Percentiles rank a stretch among this genome's conserved stretches.
Evolutionary conservation across 2,329 filamentous ascomycete genomes (phyloP).

Genomic region (Fusarium tanahbumbuense): DNA sequence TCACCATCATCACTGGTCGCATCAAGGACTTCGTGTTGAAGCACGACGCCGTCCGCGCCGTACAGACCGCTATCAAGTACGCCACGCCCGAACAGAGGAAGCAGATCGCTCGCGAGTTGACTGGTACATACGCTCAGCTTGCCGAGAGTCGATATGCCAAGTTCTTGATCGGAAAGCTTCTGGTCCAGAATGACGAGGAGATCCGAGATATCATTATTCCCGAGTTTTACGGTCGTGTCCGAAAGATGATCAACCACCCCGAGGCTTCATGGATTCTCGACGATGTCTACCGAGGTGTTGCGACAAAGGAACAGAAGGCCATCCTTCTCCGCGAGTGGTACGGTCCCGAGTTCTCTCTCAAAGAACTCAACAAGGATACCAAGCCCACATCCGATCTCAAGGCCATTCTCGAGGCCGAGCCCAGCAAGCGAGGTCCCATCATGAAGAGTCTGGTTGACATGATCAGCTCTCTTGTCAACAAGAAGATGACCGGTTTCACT

Average conservation of each 20-base stretch:
- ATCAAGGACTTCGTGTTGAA: slow-evolving; percentile 98
- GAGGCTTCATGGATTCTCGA: slow-evolving; percentile 98
- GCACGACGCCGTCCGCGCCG: slow-evolving; percentile 95
- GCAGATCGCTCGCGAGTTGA: slow-evolving; percentile 86
- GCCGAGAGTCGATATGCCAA: slow-evolving; percentile 98
- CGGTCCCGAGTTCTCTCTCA: slow-evolving; percentile 89
- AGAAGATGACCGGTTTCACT: slow-evolving; percentile 96
- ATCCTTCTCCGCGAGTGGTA: slow-evolving; percentile 94
- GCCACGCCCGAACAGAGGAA: slow-evolving; percentile 85
- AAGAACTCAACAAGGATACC: slow-evolving; percentile 68
- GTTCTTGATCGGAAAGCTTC: slow-evolving; percentile 94
- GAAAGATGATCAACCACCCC: slow-evolving; percentile 92
- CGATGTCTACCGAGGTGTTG: slow-evolving; percentile 91
- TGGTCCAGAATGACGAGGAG: slow-evolving; percentile 90
- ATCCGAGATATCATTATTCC: slow-evolving; percentile 89
- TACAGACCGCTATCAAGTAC: slow-evolving; percentile 98
- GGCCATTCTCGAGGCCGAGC: slow-evolving; percentile 78
- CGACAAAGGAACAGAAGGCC: slow-evolving; percentile 87
- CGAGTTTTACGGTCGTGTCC: slow-evolving; percentile 94
- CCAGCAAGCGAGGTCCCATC: slow-evolving; percentile 87
- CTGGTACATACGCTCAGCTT: slow-evolving; percentile 84
- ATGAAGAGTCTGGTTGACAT: slow-evolving; percentile 87
- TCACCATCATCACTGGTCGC: slow-evolving; percentile 87
- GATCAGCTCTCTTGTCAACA: slow-evolving; percentile 93
- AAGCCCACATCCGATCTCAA: slow-evolving; percentile 75